Base-by-base conservation (phyloP, 768 basidiomycete genomes). In the Nidularia pulvinata region DNA sequence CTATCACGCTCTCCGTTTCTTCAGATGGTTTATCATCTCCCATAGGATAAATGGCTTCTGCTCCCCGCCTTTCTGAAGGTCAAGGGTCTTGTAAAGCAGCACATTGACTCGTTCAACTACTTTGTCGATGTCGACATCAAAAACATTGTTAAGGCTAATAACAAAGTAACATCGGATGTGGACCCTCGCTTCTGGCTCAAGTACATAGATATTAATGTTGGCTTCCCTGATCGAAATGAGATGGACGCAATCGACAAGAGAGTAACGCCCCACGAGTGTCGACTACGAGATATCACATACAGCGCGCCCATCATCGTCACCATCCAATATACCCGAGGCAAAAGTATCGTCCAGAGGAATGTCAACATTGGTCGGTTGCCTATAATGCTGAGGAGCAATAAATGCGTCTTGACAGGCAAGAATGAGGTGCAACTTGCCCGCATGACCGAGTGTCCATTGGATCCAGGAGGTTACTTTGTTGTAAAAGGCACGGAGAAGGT, bases 401-500 rank as follows among this genome's bases (percentile, higher is more conserved):
- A 97, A 69, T 99, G 97, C 69, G 87, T 93, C 42, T 73, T 99
- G 60, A 88, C 88, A 14, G 88, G 86, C 3, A 83, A 83, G 60
- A 84, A 73, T 25, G 89, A 93, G 51, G 80, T 83, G 11, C 85
- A 95, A 59, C 78, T 98, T 22, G 97, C 97, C n/a, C 79, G 84
- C 37, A 95, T 98, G 93, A 86, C 83, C 9, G 97, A 99, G 70
- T 99, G 97, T 69, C 97, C 97, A 3, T 79, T 98, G 54, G 97
- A 99, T 73, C 96, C 97, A 9, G 97, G 97, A n/a, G 97, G 97
- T 3, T 98, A 98, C 68, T 99, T 99, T 69, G 89, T 99, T 54
- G 97, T 99, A 49, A 98, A 95, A 71, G 96, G 96, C 36, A 99
- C 96, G 43, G 96, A 99, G 72, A 99, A 98, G 73, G 97, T 99